Base-by-base conservation (phyloP, 2,329 filamentous ascomycete species). In the Ascochyta viciae-villosae region DNA sequence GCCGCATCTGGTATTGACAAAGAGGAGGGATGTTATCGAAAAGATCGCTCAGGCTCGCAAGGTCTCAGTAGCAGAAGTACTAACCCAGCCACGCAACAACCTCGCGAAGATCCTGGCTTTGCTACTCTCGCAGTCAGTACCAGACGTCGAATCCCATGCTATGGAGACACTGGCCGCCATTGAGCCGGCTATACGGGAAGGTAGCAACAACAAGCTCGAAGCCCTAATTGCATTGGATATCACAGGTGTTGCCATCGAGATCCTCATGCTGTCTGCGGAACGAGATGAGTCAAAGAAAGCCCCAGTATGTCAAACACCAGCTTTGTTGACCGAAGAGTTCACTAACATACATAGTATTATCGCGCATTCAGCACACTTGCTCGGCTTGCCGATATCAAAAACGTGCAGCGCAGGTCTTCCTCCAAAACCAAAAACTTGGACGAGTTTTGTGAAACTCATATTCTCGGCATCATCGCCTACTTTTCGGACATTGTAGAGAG, bases 401-500 rank as follows among this genome's bases (percentile, higher is more conserved):
- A 75, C n/a, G 74, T 75, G 19, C 76, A 80, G 43, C 76, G 77
- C 43, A 79, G 75, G 54, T 73, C 73, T 22, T 70, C 76, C 22
- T 72, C 78, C 1, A 84, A 81, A 67, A 78, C 82, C 50, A 86
- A 89, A 56, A 77, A 85, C 1, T 48, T 96, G 23, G 88, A 87
- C 1, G 80, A 84, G 0, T 98, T 96, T 71, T 84, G 98, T 38
- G 88, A 96, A 60, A 84, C 86, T 27, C 89, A 97, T 72, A 87
- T 96, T 31, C 83, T 99, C 6, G 94, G 92, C 6, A 87, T 98
- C 50, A 92, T 97, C 76, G 88, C 91, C 6, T 85, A 89, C 33
- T 87, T 98, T 62, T 91, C 91, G 0, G 88, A 93, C 60, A 79
- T 82, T 9, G 87, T 97, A 55, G 95, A 93, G 66, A 89, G 91